Evolutionary conservation across 306 rosid genomes (phyloP), one percentile per base, ranked within the genome.

Genomic region (Prunus kanzakura): DNA sequence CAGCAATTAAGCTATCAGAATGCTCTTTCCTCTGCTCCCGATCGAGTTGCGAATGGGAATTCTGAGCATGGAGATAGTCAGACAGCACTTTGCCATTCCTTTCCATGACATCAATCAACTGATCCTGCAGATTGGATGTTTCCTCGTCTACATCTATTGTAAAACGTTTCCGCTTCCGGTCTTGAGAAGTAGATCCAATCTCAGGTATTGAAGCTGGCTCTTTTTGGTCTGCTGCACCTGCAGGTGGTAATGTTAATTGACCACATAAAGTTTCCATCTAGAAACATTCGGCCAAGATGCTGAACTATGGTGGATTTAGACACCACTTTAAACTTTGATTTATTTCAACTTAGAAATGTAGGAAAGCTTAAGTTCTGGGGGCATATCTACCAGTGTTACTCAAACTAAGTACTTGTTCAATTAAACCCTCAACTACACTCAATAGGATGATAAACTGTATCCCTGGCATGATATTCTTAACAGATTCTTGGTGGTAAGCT

Each of bases 21-120:
- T 92, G 89, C 80, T 84, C 87, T 71, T 86, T 95, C 86, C 93
- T 89, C 85, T 90, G 99, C 80, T 92, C 96, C 15, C 93, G 83
- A 69, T 92, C 97, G 69, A 91, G 72, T 56, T 85, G 91, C 49
- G 84, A 92, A 82, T 92, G 92, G 16, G 75, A 46, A 77, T 89
- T 95, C 87, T 91, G 98, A 72, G 93, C 88, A 71, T 89, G 97
- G 18, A 95, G 89, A 18, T 91, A 96, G 67, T 94, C 79, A 1
- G 75, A 82, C 74, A 95, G 86, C 87, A 88, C 85, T 83, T 89
- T 92, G 18, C 96, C 93, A 32, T 95, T 92, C 80, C 82, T 91
- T 79, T 95, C 99, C 19, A 95, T 69, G 60, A 91, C 89, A n/a
- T 89, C 96, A 41, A 95, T 83, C 89, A 95, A 71, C 77, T 88